A percentile compares a stretch with the other conserved stretches of the same genome.
Conservation (phyloP, 192 early-diverging fungal genomes). For the Coemansia sp. region DNA sequence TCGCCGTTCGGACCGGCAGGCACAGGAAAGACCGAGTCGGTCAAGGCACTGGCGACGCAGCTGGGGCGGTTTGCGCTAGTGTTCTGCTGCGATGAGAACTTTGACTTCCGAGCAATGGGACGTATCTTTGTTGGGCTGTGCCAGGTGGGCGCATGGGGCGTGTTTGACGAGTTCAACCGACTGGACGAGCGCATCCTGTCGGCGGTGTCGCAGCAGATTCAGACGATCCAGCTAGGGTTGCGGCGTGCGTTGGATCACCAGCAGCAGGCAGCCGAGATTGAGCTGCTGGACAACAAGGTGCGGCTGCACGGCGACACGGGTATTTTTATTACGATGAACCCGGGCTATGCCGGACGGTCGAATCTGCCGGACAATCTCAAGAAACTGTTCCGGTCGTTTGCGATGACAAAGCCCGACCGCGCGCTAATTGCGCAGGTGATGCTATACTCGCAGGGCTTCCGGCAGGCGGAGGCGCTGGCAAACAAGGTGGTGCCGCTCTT, state of each 20-base stretch:
- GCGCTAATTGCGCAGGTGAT: slow-evolving; percentile 99
- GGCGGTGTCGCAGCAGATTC: slow-evolving; percentile 99
- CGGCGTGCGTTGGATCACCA: slow-evolving; percentile 43
- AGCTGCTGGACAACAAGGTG: slow-evolving; percentile 87
- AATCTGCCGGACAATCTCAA: slow-evolving; percentile 99
- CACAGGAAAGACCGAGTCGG: slow-evolving; percentile 99
- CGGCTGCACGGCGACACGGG: slow-evolving; percentile 88
- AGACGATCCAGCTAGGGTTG: slow-evolving; percentile 96
- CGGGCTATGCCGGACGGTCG: slow-evolving; percentile 97
- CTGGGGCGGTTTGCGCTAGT: slow-evolving; percentile 97
- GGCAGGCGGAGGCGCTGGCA: slow-evolving; percentile 88
- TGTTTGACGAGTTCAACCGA: slow-evolving; percentile 99
- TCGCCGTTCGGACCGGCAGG: slow-evolving; percentile 98
- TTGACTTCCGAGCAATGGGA: slow-evolving; percentile 99
- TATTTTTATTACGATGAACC: slow-evolving; percentile 99
- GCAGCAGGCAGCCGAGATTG: slow-evolving; percentile 66
- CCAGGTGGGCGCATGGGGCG: slow-evolving; percentile 99
- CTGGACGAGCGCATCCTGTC: slow-evolving; percentile 97
- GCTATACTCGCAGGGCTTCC: slow-evolving; percentile 99
- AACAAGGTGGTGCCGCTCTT: slow-evolving; percentile 98
- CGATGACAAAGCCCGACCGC: slow-evolving; percentile 98
- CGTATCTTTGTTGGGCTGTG: slow-evolving; percentile 99
- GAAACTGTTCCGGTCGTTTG: slow-evolving; percentile 97
- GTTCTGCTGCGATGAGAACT: slow-evolving; percentile 99
- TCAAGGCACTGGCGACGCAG: slow-evolving; percentile 94